Percentiles rank a stretch among this genome's conserved stretches.
Conservation (phyloP, 2,329 filamentous ascomycete genomes). For the Chlorencoelia australis region DNA sequence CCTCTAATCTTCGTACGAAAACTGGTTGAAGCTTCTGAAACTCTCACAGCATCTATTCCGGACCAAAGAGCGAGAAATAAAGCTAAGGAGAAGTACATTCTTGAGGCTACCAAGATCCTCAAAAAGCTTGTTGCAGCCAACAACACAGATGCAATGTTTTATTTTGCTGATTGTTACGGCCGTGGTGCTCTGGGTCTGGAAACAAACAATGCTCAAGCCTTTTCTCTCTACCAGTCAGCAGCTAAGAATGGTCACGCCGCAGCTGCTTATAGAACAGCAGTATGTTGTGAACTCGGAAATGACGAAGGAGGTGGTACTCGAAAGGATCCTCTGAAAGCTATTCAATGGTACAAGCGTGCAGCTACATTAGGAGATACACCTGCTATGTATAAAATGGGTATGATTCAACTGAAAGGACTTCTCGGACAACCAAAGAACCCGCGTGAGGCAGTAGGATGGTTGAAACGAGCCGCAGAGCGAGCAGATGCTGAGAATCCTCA, state of each 20-base stretch:
- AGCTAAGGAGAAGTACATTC: slow-evolving; percentile 69
- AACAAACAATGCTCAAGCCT: slow-evolving; percentile 83
- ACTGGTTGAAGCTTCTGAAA: slow-evolving; percentile 72
- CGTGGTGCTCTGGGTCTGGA: slow-evolving; percentile 70
- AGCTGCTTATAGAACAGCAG: slow-evolving; percentile 86
- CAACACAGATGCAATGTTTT: slow-evolving; percentile 85
- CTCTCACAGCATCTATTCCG: slow-evolving; percentile 53
- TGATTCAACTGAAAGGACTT: slow-evolving; percentile 88
- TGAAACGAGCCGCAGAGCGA: slow-evolving; percentile 83
- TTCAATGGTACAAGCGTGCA: slow-evolving; percentile 96
- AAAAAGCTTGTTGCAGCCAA: slow-evolving; percentile 73
- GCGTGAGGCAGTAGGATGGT: slow-evolving; percentile 79
- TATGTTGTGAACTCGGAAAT: slow-evolving; percentile 92
- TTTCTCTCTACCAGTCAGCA: slow-evolving; percentile 84
- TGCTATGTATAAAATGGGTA: slow-evolving; percentile 97
- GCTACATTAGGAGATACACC: slow-evolving; percentile 83
- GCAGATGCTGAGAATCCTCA: slow-evolving; percentile 89
- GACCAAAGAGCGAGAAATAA: slow-evolving; percentile 67
- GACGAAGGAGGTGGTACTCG: slow-evolving; percentile 91
- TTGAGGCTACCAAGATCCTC: slow-evolving; percentile 80
- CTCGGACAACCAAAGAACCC: slow-evolving; percentile 79
- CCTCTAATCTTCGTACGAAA: slow-evolving; percentile 71
- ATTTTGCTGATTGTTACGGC: slow-evolving; percentile 80
- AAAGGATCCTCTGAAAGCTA: slow-evolving; percentile 83
- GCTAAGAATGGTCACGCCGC: slow-evolving; percentile 81